These are phyloP conservation scores for Heritiera fomes DNA, from an alignment of 345 rosid genomes.

Conservation along the genomic window DNA sequence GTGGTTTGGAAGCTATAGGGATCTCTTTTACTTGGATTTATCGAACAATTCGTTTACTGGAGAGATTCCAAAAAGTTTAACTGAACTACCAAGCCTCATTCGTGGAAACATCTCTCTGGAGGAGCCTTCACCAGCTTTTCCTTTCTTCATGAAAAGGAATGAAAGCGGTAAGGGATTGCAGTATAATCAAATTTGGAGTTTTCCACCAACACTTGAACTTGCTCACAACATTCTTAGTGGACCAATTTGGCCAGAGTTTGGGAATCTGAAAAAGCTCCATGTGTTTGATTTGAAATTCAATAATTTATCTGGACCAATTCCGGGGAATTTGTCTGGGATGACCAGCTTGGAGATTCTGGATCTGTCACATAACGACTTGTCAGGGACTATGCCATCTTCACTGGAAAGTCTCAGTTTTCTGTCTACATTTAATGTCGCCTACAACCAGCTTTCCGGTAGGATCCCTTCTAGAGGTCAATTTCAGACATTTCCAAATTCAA, in stretches of 20 bases:
- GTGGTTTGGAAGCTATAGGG: constrained; percentile 47
- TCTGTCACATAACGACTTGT: constrained; percentile 43
- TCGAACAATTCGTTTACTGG: constrained; percentile 50
- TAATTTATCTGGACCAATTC: constrained; percentile 41
- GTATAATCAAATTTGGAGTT: constrained; percentile 51
- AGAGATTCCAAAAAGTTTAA: constrained; percentile 52
- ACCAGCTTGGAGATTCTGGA: constrained; percentile 54
- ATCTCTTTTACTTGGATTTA: constrained; percentile 44
- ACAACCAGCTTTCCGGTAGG: constrained; percentile 51
- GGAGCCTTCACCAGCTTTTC: constrained; percentile 58
- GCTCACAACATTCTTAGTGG: constrained; percentile 41
- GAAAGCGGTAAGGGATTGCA: constrained; percentile 48
- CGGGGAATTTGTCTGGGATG: constrained; percentile 44
- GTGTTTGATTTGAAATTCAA: constrained; percentile 46
- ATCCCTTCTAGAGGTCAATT: constrained; percentile 70
- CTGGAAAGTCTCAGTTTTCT: constrained; percentile 44
- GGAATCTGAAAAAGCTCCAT: constrained; percentile 49
- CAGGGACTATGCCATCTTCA: constrained; percentile 44
- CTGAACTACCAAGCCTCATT: constrained; percentile 47
- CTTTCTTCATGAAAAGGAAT: constrained; percentile 54
- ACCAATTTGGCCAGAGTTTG: constrained; percentile 53
- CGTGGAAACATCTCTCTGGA: constrained; percentile 36
- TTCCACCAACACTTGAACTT: constrained; percentile 44
- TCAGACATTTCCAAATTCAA: constrained; percentile 65
- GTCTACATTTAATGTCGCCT: constrained; percentile 56